phyloP scores from a whole-genome alignment of 2,329 filamentous ascomycete genomes.

The Raffaelea deltoideospora region DNA sequence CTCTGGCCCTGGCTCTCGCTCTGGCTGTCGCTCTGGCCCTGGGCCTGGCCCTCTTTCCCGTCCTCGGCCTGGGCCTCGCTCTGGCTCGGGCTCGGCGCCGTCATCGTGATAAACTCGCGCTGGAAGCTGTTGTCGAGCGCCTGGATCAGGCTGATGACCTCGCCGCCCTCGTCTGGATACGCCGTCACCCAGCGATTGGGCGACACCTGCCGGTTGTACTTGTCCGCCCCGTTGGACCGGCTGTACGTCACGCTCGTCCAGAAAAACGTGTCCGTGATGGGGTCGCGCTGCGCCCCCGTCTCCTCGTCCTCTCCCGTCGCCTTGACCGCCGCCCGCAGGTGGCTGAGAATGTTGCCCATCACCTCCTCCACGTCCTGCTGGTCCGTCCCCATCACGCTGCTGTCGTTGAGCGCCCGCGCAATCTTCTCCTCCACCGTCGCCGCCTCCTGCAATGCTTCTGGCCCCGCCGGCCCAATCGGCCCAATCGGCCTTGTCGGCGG shows the following conservation, averaged over 20 bases:
- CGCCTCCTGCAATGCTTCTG: too few species aligned
- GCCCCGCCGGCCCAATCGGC: constrained; percentile 3
- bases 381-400: constrained; percentile 35
- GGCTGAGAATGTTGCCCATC: constrained; percentile 80
- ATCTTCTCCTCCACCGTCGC: constrained; percentile 29
- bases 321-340: constrained; percentile 76
- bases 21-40: too few species aligned
- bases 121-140: constrained; percentile 80
- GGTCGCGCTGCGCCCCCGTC: constrained; percentile 63
- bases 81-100: too few species aligned
- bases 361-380: constrained; percentile 97
- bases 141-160: constrained; percentile 54
- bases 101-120: constrained; percentile 55
- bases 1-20: too few species aligned
- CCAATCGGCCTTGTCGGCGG: constrained; percentile 8
- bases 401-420: constrained; percentile 28
- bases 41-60: too few species aligned
- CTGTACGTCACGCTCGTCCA: constrained; percentile 46
- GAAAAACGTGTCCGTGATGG: constrained; percentile 57
- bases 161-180: constrained; percentile 33
- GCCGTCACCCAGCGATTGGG: constrained; percentile 49
- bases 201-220: constrained; percentile 28
- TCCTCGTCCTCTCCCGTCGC: constrained; percentile 46
- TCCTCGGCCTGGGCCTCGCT: too few species aligned
- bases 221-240: constrained; percentile 30